Base-by-base conservation (phyloP, 768 basidiomycete species). In the Mycena haematopus region DNA sequence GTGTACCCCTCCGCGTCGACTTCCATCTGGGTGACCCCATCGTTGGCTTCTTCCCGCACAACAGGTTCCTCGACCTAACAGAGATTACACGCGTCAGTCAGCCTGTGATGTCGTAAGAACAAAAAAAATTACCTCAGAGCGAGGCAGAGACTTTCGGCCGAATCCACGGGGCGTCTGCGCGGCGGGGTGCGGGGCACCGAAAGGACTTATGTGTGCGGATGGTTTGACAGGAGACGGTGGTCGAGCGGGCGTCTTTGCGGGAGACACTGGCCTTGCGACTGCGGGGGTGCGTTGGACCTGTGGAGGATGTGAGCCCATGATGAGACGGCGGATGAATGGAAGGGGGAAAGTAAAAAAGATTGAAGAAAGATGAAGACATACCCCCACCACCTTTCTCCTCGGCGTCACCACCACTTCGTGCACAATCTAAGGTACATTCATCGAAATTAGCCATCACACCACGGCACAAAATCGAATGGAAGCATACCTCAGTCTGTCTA, bases 121-220 rank as follows among this genome's bases (percentile, higher is more conserved):
- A 21, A 45, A 6, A 29, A 35, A n/a, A 33, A 9, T 13, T 33
- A 50, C 62, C 55, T 63, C 51, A 24, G 24, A 15, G 21, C 35
- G 17, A 6, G 59, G 52, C 9, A 45, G 19, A 13, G 58, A 56
- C 42, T 36, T 35, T 11, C 56, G 35, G 45, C 60, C 46, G 29
- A 66, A 62, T 19, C 65, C 57, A 6, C 7, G 29, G 10, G 65
- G 60, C 42, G 60, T 62, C n/a, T 56, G 56, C 44, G 65, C 65
- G 11, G 60, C 56, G 27, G 65, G 65, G 44, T 66, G 65, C 31
- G 65, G 60, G 17, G 52, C 51, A 38, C 59, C 65, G 21, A 65
- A 65, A 33, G 22, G 21, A 45, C 22, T 45, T 45, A 35, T 31
- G 49, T 54, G 19, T 17, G 52, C 13, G 38, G 52, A 22, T 19